These are phyloP conservation scores for Echeveria elegans DNA, from an alignment of 164 flowering plant species.

Conservation along the genomic window DNA sequence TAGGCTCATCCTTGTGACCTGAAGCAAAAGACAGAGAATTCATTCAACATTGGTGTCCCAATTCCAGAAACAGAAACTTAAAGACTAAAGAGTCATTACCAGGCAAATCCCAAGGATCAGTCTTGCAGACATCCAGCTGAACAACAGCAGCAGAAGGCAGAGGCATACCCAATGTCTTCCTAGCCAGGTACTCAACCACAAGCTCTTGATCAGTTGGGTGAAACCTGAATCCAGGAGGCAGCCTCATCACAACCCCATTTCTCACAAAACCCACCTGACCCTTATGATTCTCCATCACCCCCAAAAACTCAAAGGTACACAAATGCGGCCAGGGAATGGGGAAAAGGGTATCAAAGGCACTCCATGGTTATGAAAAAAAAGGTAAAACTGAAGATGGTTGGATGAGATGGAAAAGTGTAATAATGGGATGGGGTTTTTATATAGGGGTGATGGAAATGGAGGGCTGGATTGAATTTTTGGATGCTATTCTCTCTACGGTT, in stretches of 20 bases:
- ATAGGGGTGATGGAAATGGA: not conserved
- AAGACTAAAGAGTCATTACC: constrained; percentile 23
- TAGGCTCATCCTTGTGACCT: constrained; percentile 50
- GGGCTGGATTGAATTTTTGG: constrained; percentile 2
- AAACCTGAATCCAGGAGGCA: constrained; percentile 16
- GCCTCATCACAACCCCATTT: constrained; percentile 39
- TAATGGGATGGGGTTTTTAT: not conserved
- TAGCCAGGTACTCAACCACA: constrained; percentile 29
- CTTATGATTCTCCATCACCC: not conserved
- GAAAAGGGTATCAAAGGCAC: not conserved
- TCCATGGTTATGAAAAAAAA: not conserved
- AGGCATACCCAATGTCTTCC: constrained; percentile 24
- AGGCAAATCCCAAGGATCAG: constrained; percentile 76
- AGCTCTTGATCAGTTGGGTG: constrained; percentile 73
- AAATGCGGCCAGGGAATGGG: not conserved
- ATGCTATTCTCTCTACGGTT: too few relatives aligned
- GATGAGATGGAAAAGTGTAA: not conserved
- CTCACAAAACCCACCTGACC: constrained; percentile 35
- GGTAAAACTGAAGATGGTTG: not conserved
- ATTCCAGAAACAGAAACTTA: not conserved
- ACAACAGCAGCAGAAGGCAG: constrained; percentile 72
- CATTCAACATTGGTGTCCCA: not conserved
- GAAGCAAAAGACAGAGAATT: not conserved
- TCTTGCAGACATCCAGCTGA: constrained; percentile 59
- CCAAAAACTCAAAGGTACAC: too few relatives aligned